Conservation (phyloP, 2,329 filamentous ascomycete species). For the Cryphonectria nitschkei region DNA sequence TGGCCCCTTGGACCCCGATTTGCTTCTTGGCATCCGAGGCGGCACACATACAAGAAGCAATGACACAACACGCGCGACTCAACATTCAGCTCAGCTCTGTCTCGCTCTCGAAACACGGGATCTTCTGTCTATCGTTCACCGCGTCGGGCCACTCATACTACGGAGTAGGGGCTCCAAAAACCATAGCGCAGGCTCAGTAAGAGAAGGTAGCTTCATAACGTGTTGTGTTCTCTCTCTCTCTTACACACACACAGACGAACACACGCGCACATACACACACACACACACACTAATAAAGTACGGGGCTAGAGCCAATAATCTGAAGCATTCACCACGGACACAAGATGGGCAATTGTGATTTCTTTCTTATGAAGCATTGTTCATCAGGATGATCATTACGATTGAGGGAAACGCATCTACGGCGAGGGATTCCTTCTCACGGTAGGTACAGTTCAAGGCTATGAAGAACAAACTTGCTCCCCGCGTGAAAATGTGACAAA, state of each 20-base stretch:
- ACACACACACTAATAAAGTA: background rate
- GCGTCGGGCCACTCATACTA: background rate
- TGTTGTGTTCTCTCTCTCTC: background rate
- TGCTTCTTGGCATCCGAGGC: background rate
- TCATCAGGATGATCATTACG: background rate
- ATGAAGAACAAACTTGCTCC: background rate
- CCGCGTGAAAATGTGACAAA: background rate
- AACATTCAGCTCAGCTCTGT: background rate
- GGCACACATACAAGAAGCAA: background rate
- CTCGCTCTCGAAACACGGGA: background rate
- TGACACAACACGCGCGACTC: background rate
- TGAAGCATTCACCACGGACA: background rate
- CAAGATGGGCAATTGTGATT: background rate
- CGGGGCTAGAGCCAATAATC: background rate
- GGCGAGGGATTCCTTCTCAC: background rate
- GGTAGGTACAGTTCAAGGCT: background rate
- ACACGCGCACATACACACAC: no score
- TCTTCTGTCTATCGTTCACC: background rate
- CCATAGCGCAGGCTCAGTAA: background rate
- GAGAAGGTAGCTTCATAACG: background rate
- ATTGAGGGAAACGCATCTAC: background rate
- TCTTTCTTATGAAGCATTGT: background rate
- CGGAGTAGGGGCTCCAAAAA: background rate
- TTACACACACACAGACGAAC: no score
- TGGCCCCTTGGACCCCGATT: background rate